Percentiles rank a stretch among this genome's conserved stretches.
Evolutionary conservation across 2,329 filamentous ascomycete genomes (phyloP).

Genomic region (Apiospora malaysiana): DNA sequence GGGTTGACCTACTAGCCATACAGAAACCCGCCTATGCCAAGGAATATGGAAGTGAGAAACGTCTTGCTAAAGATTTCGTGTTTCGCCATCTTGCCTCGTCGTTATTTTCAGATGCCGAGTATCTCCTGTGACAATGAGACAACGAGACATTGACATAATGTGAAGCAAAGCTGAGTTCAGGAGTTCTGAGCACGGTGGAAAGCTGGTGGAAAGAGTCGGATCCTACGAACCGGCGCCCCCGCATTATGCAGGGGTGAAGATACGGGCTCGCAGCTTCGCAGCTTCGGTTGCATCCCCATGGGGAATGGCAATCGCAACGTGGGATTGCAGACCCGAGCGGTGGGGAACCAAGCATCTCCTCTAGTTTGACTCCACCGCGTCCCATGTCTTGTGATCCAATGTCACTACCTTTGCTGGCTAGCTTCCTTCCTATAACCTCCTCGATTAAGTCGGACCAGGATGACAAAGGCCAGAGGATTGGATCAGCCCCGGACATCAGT

Average conservation of each 20-base stretch:
- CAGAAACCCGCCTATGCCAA: slow-evolving; percentile 48
- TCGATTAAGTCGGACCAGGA: no score
- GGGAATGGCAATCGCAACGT: background rate
- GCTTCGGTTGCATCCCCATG: background rate
- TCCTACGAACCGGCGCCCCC: background rate
- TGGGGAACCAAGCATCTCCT: background rate
- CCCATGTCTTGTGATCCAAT: background rate
- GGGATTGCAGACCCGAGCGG: background rate
- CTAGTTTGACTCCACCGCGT: background rate
- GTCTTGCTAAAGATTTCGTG: slow-evolving; percentile 40
- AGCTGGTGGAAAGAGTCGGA: background rate
- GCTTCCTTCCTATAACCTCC: no score
- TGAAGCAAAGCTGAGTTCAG: background rate
- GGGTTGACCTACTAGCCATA: slow-evolving; percentile 39
- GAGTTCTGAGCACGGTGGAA: background rate
- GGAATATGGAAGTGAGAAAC: slow-evolving; percentile 45
- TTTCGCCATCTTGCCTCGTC: background rate
- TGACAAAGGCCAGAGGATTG: no score
- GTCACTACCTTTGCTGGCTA: no score
- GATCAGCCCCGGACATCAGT: no score
- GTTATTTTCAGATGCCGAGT: background rate
- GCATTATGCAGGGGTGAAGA: background rate
- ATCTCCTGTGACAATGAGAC: background rate
- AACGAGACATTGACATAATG: background rate
- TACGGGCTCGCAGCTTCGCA: no score